Evolutionary conservation across 2,329 filamentous ascomycete species (phyloP), one percentile per base, ranked within the genome.

Genomic region (Fusarium heterosporum): DNA sequence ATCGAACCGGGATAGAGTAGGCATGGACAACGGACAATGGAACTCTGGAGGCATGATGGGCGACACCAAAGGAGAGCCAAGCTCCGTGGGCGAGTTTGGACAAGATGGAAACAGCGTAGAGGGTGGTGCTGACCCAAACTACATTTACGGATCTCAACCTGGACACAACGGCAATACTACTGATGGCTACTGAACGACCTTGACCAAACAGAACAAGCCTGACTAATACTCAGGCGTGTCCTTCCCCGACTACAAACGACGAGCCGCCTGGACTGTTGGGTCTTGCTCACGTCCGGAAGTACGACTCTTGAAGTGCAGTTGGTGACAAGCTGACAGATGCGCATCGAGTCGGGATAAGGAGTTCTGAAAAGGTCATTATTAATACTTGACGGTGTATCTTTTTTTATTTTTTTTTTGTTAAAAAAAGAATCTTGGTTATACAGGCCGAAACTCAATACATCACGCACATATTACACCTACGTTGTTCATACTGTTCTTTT

Each of bases 121-220:
- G 66, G 78, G 79, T 16, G 77, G 76, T 41, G 64, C 72, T 38
- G 78, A 80, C 25, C 68, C 78, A 12, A 79, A 78, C 72, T 88
- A 87, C 72, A 82, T 87, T 73, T 88, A 88, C 72, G 77, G 77
- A 29, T 78, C 80, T n/a, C 84, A 87, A 69, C 74, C 80, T 34
- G 83, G 83, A 28, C 87, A 89, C 68, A 89, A 89, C 72, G 87
- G 87, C 36, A 79, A 85, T n/a, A 77, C 79, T 25, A 76, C 81
- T 42, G 86, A 87, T 30, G 80, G 81, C 46, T 88, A 86, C 73
- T 86, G 82, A 52, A 28, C n/a, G n/a, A 17, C 14, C 16, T 17
- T 41, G 8, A 30, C 28, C 3, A 39, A 19, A 13, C n/a, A 17
- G 16, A n/a, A 9, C 16, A 17, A 36, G 9, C 34, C 34, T 10